Evolutionary conservation across 306 rosid genomes (phyloP).

Genomic region (Canavalia gladiata): DNA sequence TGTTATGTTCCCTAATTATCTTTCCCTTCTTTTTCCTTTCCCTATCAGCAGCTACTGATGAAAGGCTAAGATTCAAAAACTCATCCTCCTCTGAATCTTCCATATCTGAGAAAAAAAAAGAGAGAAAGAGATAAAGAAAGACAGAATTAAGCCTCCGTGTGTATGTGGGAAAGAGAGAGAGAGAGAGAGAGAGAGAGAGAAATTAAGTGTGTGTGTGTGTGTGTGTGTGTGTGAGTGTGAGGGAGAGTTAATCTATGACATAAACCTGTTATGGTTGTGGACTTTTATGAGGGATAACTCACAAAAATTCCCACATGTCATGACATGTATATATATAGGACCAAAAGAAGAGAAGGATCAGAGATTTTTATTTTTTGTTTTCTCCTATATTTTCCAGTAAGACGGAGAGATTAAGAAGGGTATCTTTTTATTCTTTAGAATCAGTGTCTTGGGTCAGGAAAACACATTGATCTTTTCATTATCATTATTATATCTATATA

Average conservation of each 20-base stretch:
- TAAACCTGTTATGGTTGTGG: constrained; percentile 40
- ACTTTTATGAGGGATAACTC: constrained; percentile 55
- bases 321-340: constrained; percentile 62
- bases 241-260: constrained; percentile 50
- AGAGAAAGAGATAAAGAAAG: constrained; percentile 1
- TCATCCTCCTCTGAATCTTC: constrained; percentile 71
- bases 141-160: neutral
- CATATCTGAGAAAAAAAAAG: constrained; percentile 51
- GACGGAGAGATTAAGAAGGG: constrained; percentile 64
- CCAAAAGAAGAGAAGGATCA: constrained; percentile 49
- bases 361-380: neutral
- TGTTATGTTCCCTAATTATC: constrained; percentile 26
- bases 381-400: constrained; percentile 17
- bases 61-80: constrained; percentile 81
- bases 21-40: constrained; percentile 67
- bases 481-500: constrained; percentile 21
- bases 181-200: neutral
- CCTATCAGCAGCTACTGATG: constrained; percentile 59
- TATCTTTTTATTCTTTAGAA: constrained; percentile 71
- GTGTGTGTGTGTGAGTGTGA: neutral
- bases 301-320: constrained; percentile 58
- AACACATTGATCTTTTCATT: constrained; percentile 54
- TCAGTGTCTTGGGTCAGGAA: constrained; percentile 64
- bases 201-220: too few species aligned
- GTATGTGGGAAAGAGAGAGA: neutral